Evolutionary conservation across 352 stramenopile species (phyloP), one percentile per base, ranked within the genome.

Genomic region (Phytophthora rubi): DNA sequence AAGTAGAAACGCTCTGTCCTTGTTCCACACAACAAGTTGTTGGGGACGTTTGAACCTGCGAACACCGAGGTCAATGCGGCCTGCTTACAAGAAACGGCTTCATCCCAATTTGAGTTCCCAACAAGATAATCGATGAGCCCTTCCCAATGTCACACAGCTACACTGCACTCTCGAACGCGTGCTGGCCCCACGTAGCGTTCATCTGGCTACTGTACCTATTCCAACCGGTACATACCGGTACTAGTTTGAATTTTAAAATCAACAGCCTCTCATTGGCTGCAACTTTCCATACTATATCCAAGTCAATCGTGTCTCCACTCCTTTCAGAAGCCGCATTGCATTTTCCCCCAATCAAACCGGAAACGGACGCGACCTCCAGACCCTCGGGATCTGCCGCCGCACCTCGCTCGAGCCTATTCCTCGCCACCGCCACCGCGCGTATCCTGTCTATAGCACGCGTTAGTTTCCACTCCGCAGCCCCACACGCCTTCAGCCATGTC

Each of bases 171-270:
- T 4, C 28, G 42, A 23, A 48, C 6, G 42, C 39, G 42, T 48
- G 42, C 39, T 26, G 23, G 23, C 39, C 21, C 39, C 39, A 48
- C 42, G 16, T 48, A 48, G 42, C 42, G 26, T 30, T 28, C 23
- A 48, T 48, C 66, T 61, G 53, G 32, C 53, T 37, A 23, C 32
- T n/a, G 37, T n/a, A 42, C 52, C 21, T 18, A 59, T 10, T 39
- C n/a, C n/a, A 6, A 59, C 59, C 67, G 61, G 61, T 70, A 37
- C 6, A 7, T 47, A 75, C 65, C 66, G 60, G 66, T 68, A 52
- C 15, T 6, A 6, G 15, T 76, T 83, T 79, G 23, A 83, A 83
- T 68, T 62, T 83, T 73, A 42, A 63, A 82, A 77, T 63, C 28
- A n/a, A 13, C 21, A 12, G 2, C 7, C 23, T 61, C n/a, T 72